These are phyloP conservation scores for Ophiocordyceps sinensis DNA, from an alignment of 2,329 filamentous ascomycete species.

Conservation along the genomic window DNA sequence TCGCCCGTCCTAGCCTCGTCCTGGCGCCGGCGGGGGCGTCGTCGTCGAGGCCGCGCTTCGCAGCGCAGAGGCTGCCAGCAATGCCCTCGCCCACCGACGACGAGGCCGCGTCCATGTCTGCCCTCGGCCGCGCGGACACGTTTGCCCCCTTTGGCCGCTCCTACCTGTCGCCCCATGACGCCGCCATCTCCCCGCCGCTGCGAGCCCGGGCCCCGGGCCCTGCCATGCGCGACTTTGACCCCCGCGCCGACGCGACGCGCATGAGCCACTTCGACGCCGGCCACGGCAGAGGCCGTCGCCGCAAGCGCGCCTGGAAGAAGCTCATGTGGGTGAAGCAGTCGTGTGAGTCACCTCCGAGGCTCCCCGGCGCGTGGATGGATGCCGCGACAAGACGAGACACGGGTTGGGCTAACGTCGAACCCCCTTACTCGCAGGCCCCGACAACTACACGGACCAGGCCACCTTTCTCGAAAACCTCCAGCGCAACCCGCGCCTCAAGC, in stretches of 20 bases:
- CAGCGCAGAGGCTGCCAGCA: neutral
- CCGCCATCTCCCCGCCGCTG: slow-evolving; percentile 52
- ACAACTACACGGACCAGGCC: slow-evolving; percentile 95
- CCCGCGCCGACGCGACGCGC: slow-evolving; percentile 22
- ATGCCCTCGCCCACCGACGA: slow-evolving; percentile 24
- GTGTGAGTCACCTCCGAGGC: slow-evolving; percentile 44
- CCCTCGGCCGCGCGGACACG: slow-evolving; percentile 14
- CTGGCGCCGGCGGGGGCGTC: neutral
- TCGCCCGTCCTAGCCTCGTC: neutral
- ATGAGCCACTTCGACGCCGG: slow-evolving; percentile 34
- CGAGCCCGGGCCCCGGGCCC: slow-evolving; percentile 22
- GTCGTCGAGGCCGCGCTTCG: neutral
- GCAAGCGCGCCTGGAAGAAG: slow-evolving; percentile 80
- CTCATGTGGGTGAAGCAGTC: slow-evolving; percentile 95
- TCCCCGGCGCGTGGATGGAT: no score
- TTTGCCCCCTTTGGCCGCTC: slow-evolving; percentile 37
- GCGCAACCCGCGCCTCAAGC: slow-evolving; percentile 80
- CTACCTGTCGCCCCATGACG: slow-evolving; percentile 73
- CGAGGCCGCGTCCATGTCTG: slow-evolving; percentile 19
- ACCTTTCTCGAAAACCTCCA: slow-evolving; percentile 95
- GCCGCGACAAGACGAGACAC: neutral
- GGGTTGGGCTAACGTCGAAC: neutral
- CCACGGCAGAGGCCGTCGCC: slow-evolving; percentile 47
- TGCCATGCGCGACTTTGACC: slow-evolving; percentile 7
- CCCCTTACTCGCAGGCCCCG: slow-evolving; percentile 49